Evolutionary conservation across 164 flowering plant species (phyloP).

Genomic region (Stephania japonica): DNA sequence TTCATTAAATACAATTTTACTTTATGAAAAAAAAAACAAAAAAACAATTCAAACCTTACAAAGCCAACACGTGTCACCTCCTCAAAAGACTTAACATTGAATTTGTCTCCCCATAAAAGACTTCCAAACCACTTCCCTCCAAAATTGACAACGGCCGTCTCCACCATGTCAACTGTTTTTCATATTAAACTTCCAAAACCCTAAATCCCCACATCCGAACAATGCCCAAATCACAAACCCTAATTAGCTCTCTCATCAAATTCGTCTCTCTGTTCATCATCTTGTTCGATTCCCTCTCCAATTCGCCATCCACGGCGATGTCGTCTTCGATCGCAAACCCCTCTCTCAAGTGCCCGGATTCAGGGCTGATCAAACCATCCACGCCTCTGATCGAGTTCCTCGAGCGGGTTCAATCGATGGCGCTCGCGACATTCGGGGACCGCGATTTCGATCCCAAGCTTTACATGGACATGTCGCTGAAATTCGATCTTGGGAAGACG

Average conservation of each 20-base stretch:
- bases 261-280: not conserved
- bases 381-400: slow-evolving; percentile 57
- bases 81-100: not conserved
- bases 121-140: not conserved
- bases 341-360: slow-evolving; percentile 8
- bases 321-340: not conserved
- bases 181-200: no score
- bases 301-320: not conserved
- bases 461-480: slow-evolving; percentile 68
- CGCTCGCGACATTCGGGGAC: slow-evolving; percentile 44
- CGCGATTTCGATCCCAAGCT: slow-evolving; percentile 64
- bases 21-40: no score
- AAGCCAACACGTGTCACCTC: not conserved
- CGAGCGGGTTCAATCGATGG: slow-evolving; percentile 49
- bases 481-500: slow-evolving; percentile 31
- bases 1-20: no score
- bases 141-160: not conserved
- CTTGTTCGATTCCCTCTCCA: not conserved
- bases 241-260: not conserved
- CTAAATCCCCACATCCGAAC: not conserved
- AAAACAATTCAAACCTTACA: no score
- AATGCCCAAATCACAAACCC: slow-evolving; percentile 6
- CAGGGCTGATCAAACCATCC: slow-evolving; percentile 19
- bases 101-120: not conserved
- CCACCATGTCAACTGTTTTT: not conserved